phyloP scores from a whole-genome alignment of 306 rosid genomes.

The Canavalia ensiformis region DNA sequence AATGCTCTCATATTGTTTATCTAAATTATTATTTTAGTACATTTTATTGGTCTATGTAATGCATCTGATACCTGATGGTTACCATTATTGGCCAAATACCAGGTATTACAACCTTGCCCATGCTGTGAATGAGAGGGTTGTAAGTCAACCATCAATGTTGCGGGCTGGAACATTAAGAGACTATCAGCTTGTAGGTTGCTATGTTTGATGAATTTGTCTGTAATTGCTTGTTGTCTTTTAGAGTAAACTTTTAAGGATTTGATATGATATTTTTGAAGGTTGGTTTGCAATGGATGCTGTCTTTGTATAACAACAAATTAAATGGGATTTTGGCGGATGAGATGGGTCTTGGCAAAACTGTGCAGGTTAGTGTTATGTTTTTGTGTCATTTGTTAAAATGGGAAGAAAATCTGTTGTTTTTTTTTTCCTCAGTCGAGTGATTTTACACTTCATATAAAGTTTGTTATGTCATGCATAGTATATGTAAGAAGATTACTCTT shows the following conservation, averaged over 20 bases:
- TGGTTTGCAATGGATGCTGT: slow-evolving; percentile 99
- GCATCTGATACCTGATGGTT: slow-evolving; percentile 38
- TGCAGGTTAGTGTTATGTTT: slow-evolving; percentile 72
- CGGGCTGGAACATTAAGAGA: slow-evolving; percentile 95
- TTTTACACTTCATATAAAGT: slow-evolving; percentile 18
- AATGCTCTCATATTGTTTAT: slow-evolving; percentile 20
- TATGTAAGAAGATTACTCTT: slow-evolving; percentile 5
- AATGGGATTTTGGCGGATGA: slow-evolving; percentile 99
- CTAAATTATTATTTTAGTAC: slow-evolving; percentile 11
- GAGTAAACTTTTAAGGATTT: slow-evolving; percentile 25
- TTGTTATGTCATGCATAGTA: slow-evolving; percentile 36
- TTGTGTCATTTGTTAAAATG: slow-evolving; percentile 11
- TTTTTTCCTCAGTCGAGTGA: slow-evolving; percentile 25
- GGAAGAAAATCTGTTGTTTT: slow-evolving; percentile 21
- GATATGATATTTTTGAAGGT: slow-evolving; percentile 65
- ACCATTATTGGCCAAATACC: slow-evolving; percentile 46
- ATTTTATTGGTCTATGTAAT: slow-evolving; percentile 37
- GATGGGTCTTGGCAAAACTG: slow-evolving; percentile 99
- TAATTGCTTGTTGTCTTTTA: slow-evolving; percentile 30
- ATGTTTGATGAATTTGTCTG: slow-evolving; percentile 39
- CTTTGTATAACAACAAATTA: slow-evolving; percentile 95
- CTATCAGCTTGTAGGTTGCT: slow-evolving; percentile 91
- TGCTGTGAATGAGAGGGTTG: slow-evolving; percentile 92
- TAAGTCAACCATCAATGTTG: slow-evolving; percentile 91
- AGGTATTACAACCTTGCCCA: slow-evolving; percentile 98